These are phyloP conservation scores for Allium sativum DNA, from an alignment of 106 monocot species.

Conservation along the genomic window DNA sequence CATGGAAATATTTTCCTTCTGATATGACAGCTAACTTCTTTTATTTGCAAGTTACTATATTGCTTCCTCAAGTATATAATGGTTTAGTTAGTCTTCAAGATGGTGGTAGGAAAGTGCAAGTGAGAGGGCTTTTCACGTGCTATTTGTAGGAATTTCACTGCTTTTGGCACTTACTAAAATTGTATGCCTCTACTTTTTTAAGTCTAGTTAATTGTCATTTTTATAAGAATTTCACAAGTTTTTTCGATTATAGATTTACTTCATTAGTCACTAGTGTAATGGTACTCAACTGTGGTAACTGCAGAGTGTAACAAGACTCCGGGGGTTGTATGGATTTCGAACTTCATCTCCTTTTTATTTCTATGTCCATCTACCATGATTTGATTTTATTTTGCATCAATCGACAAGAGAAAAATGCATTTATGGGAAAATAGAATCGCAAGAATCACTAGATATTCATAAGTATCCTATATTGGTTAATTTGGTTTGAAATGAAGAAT, in stretches of 20 bases:
- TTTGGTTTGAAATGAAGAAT: no score
- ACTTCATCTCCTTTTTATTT: conserved; percentile 89
- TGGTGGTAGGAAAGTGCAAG: no score
- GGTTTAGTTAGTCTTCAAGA: no score
- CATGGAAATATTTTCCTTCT: no score
- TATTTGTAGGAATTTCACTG: conserved; percentile 93
- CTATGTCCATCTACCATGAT: conserved; percentile 93
- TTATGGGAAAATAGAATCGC: conserved; percentile 92
- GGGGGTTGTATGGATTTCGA: conserved; percentile 68
- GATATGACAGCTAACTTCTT: no score
- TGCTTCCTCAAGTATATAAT: no score
- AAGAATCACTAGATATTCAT: conserved; percentile 86
- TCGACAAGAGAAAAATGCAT: conserved; percentile 91
- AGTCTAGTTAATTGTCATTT: not conserved
- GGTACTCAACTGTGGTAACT: conserved; percentile 86
- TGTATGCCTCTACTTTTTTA: conserved; percentile 28
- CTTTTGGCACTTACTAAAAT: conserved; percentile 76
- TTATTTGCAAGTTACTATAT: no score
- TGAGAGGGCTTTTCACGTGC: conserved; percentile 76
- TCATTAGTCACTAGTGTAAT: conserved; percentile 92
- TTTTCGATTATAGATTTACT: conserved; percentile 50
- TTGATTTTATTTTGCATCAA: conserved; percentile 85
- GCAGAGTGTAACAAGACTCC: conserved; percentile 56
- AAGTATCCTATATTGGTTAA: conserved; percentile 78
- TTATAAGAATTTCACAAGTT: not conserved